phyloP scores from a whole-genome alignment of 148 eudicot genomes.

The Dysphania ambrosioides region DNA sequence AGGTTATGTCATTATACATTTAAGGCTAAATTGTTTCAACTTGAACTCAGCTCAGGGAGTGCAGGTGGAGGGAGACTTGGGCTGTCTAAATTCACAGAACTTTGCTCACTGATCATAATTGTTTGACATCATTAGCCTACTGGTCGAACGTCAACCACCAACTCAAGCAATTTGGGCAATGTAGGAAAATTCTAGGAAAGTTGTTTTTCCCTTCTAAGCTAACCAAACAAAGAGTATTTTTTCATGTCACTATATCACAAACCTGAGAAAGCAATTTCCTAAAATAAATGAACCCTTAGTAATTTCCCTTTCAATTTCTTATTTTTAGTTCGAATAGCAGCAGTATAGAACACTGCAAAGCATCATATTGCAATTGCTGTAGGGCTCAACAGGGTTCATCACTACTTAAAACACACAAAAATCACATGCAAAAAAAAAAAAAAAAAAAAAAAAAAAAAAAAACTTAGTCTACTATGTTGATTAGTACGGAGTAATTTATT shows the following conservation, averaged over 20 bases:
- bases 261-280: not conserved
- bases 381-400: not conserved
- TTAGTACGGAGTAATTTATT: not conserved
- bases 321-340: too few relatives aligned
- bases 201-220: too few relatives aligned
- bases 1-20: not conserved
- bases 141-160: not conserved
- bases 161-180: not conserved
- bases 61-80: not conserved
- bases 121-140: not conserved
- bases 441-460: too few relatives aligned
- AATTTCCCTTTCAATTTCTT: not conserved
- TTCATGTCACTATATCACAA: too few relatives aligned
- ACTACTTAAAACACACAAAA: conserved; percentile 1
- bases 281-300: not conserved
- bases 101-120: not conserved
- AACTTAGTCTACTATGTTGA: conserved; percentile 7
- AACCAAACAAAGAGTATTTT: too few relatives aligned
- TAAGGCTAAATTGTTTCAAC: not conserved
- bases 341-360: not conserved
- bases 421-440: too few relatives aligned
- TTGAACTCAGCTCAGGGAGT: not conserved
- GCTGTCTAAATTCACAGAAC: not conserved
- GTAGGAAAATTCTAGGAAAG: not conserved
- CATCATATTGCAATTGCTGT: not conserved